A percentile compares a stretch with the other conserved stretches of the same genome.
Evolutionary conservation across 2,329 filamentous ascomycete genomes (phyloP).

Genomic region (Monilinia fructigena): DNA sequence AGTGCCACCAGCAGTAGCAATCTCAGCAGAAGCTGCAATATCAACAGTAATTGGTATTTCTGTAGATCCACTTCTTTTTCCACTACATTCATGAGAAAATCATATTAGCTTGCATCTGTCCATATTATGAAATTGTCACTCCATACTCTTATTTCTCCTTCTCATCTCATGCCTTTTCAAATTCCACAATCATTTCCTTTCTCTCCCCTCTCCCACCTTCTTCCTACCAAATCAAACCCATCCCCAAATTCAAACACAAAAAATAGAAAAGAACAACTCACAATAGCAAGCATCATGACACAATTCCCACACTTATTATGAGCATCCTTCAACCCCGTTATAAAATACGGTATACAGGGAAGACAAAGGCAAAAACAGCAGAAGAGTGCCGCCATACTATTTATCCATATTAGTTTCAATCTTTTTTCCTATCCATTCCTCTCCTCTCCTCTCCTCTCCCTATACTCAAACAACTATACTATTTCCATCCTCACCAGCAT

Average conservation of each 20-base stretch:
- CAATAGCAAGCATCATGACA: neutral
- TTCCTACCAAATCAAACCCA: neutral
- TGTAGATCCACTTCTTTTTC: constrained; percentile 10
- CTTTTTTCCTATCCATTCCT: neutral
- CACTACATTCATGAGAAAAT: neutral
- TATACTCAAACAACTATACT: neutral
- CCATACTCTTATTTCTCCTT: neutral
- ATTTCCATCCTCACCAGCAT: neutral
- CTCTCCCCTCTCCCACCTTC: too few relatives aligned
- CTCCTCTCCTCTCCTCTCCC: neutral
- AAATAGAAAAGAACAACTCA: neutral
- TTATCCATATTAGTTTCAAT: neutral
- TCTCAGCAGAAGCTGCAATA: neutral
- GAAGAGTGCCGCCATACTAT: neutral
- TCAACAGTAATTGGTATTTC: neutral
- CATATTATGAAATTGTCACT: too few relatives aligned
- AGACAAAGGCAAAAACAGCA: constrained; percentile 9
- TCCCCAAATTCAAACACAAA: neutral
- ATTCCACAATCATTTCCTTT: too few relatives aligned
- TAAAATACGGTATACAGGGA: neutral
- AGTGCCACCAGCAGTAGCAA: neutral
- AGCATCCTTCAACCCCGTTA: constrained; percentile 6
- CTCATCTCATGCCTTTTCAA: neutral
- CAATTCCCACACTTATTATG: constrained; percentile 11
- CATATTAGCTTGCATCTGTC: neutral